Conservation (phyloP, 2,329 filamentous ascomycete genomes). For the Pestalotiopsis fici region DNA sequence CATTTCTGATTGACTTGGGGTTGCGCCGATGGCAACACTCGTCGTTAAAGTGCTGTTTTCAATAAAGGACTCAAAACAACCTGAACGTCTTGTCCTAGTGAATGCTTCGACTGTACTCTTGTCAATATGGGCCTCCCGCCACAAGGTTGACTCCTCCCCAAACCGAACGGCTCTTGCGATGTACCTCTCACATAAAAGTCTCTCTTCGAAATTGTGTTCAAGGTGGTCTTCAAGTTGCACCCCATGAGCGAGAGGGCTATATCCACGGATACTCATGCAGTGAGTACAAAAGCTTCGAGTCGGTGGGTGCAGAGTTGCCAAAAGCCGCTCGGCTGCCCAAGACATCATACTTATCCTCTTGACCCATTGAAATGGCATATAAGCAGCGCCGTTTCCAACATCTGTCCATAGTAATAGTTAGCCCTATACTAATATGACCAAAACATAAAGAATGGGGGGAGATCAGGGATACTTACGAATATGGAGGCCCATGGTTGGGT, state of each 20-base stretch:
- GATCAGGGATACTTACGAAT: conserved; percentile 10
- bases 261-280: not conserved
- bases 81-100: not conserved
- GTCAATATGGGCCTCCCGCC: conserved; percentile 6
- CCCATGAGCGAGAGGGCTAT: conserved; percentile 5
- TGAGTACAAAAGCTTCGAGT: not conserved
- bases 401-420: not conserved
- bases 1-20: not conserved
- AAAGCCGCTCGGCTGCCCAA: conserved; percentile 16
- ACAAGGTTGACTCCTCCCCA: conserved; percentile 15
- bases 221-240: not conserved
- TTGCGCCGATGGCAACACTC: not conserved
- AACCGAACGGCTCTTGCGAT: conserved; percentile 9
- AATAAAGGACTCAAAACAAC: conserved; percentile 14
- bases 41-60: not conserved
- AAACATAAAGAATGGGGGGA: too few species aligned
- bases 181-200: conserved; percentile 6
- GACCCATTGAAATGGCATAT: conserved; percentile 9
- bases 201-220: not conserved
- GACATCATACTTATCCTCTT: conserved; percentile 13
- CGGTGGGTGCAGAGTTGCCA: conserved; percentile 15
- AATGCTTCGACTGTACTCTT: conserved; percentile 3
- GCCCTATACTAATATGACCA: too few species aligned
- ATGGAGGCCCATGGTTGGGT: conserved; percentile 17
- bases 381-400: conserved; percentile 16